Conservation (phyloP, 352 stramenopile genomes). For the Globisporangium echinulatum region DNA sequence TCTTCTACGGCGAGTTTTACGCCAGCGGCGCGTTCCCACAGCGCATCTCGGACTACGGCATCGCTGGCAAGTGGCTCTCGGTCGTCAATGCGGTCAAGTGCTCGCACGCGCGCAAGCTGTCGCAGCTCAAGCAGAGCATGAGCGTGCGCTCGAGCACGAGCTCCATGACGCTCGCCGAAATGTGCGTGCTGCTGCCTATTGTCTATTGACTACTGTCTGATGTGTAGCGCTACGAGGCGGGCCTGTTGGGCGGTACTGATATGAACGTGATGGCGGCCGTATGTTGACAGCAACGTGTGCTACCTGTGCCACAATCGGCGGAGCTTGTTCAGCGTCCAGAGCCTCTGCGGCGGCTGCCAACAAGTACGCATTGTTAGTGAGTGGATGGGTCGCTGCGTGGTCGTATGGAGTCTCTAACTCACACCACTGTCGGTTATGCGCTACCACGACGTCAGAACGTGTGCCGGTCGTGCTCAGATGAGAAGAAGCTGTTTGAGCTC, state of each 20-base stretch:
- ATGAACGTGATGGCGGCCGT: neutral
- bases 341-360: slow-evolving; percentile 20
- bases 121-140: slow-evolving; percentile 6
- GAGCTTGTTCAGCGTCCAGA: neutral
- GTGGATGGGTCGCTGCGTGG: too few relatives aligned
- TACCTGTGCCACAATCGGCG: slow-evolving; percentile 4
- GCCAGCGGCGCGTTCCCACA: slow-evolving; percentile 13
- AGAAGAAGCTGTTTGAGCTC: slow-evolving; percentile 38
- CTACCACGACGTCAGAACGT: slow-evolving; percentile 23
- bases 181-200: neutral
- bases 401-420: neutral
- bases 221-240: too few relatives aligned
- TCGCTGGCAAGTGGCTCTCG: slow-evolving; percentile 16
- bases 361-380: slow-evolving; percentile 12
- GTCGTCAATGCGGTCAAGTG: slow-evolving; percentile 12
- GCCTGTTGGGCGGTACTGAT: too few relatives aligned
- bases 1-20: slow-evolving; percentile 23
- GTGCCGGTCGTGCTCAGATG: slow-evolving; percentile 39
- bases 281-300: slow-evolving; percentile 14
- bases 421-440: neutral
- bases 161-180: slow-evolving; percentile 1
- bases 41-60: slow-evolving; percentile 10
- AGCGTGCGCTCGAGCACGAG: neutral
- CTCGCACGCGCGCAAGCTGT: slow-evolving; percentile 2
- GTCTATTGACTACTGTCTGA: too few relatives aligned